Evolutionary conservation across 2,329 filamentous ascomycete species (phyloP).

Genomic region (Rachicladosporium sp.): DNA sequence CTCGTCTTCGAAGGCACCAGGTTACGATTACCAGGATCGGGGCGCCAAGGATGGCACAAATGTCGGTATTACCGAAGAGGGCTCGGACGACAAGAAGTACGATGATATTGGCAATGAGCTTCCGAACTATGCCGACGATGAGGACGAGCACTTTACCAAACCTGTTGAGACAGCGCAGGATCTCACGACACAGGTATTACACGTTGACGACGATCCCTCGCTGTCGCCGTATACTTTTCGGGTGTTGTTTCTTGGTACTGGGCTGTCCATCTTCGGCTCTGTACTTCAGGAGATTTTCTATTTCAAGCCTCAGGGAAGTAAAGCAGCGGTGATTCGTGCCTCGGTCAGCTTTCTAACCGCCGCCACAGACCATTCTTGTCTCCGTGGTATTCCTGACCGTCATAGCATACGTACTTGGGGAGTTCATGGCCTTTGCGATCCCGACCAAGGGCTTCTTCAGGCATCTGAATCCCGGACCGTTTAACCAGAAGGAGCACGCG

Average conservation of each 20-base stretch:
- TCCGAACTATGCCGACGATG: too few species aligned
- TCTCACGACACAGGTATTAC: conserved; percentile 22
- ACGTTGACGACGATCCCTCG: conserved; percentile 27
- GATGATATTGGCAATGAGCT: too few species aligned
- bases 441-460: conserved; percentile 24
- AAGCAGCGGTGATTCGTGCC: conserved; percentile 27
- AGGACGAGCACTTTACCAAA: not conserved
- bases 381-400: conserved; percentile 35
- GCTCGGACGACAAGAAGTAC: conserved; percentile 1
- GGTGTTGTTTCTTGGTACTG: conserved; percentile 26
- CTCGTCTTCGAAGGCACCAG: too few species aligned
- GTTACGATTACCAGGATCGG: too few species aligned
- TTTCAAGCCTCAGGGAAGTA: conserved; percentile 30
- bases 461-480: conserved; percentile 29
- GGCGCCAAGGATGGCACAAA: too few species aligned
- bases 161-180: conserved; percentile 18
- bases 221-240: conserved; percentile 28
- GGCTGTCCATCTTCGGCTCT: conserved; percentile 17
- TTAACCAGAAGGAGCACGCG: conserved; percentile 25
- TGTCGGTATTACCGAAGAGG: not conserved
- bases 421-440: conserved; percentile 26
- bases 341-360: conserved; percentile 34
- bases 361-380: conserved; percentile 30
- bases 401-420: conserved; percentile 32
- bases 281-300: conserved; percentile 34